Percentiles rank a stretch among this genome's conserved stretches.
Conservation (phyloP, 2,329 filamentous ascomycete species). For the Trichoderma brevicompactum region DNA sequence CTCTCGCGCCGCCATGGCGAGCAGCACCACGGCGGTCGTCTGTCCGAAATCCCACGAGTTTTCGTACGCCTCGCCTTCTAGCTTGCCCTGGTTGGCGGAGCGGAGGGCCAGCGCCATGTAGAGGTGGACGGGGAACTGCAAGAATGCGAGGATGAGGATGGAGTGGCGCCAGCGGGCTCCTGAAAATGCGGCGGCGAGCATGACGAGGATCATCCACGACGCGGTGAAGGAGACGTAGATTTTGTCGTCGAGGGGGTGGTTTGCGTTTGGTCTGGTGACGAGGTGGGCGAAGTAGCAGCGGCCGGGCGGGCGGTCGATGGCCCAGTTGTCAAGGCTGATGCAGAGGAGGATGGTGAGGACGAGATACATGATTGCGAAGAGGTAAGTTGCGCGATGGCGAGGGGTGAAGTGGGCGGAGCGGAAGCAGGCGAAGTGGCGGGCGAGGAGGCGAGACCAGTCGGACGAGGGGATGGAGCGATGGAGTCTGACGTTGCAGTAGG, state of each 20-base stretch:
- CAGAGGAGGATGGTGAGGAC: constrained; percentile 38
- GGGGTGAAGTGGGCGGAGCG: constrained; percentile 28
- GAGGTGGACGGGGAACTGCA: constrained; percentile 41
- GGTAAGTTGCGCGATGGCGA: constrained; percentile 38
- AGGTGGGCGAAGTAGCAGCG: constrained; percentile 37
- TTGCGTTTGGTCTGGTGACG: constrained; percentile 29
- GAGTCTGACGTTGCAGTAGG: constrained; percentile 35
- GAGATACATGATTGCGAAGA: constrained; percentile 38
- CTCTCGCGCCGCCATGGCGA: constrained; percentile 34
- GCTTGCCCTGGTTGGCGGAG: constrained; percentile 36
- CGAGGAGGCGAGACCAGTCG: constrained; percentile 4
- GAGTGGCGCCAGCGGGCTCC: constrained; percentile 31
- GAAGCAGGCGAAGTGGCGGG: neutral
- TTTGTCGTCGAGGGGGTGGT: constrained; percentile 37
- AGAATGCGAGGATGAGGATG: constrained; percentile 36
- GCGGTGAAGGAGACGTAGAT: constrained; percentile 35
- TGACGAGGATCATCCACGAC: constrained; percentile 33
- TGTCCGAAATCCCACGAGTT: constrained; percentile 42
- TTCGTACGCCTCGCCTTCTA: constrained; percentile 32
- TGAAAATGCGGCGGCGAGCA: constrained; percentile 31
- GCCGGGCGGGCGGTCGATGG: constrained; percentile 33
- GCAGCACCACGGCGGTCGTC: constrained; percentile 39
- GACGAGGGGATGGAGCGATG: neutral
- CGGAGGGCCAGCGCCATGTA: constrained; percentile 41
- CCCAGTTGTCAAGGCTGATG: constrained; percentile 37